Evolutionary conservation across 2,329 filamentous ascomycete genomes (phyloP).

Genomic region (Botrytis porri): DNA sequence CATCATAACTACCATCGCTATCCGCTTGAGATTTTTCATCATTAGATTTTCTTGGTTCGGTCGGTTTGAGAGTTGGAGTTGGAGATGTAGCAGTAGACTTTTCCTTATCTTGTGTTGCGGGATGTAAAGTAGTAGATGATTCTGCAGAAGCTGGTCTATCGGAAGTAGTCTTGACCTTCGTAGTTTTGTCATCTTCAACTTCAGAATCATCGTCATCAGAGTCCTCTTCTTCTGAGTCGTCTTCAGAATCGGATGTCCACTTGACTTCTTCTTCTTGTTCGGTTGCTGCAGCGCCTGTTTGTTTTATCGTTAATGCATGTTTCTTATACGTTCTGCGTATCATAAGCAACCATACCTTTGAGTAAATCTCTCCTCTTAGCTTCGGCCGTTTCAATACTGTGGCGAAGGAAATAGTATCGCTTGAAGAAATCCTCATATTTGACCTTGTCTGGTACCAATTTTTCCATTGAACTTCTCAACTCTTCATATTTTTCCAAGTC

Average conservation of each 20-base stretch:
- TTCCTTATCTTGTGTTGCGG: conserved; percentile 42
- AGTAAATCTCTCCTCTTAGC: conserved; percentile 82
- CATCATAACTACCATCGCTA: conserved; percentile 93
- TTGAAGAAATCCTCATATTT: conserved; percentile 89
- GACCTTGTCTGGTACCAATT: conserved; percentile 88
- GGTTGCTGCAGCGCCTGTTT: conserved; percentile 53
- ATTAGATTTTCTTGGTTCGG: conserved; percentile 70
- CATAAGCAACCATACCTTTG: conserved; percentile 62
- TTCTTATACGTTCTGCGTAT: neutral
- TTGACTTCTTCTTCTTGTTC: conserved; percentile 64
- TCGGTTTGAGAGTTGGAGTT: conserved; percentile 52
- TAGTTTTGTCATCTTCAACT: neutral
- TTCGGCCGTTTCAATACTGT: conserved; percentile 92
- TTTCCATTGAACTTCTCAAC: conserved; percentile 86
- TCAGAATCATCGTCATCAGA: neutral
- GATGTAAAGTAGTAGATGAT: conserved; percentile 61
- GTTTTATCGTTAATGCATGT: neutral
- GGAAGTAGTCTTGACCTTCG: conserved; percentile 30
- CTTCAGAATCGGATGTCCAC: conserved; percentile 66
- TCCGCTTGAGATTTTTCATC: conserved; percentile 88
- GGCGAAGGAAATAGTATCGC: conserved; percentile 90
- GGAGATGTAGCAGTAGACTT: conserved; percentile 20
- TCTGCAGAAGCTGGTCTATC: conserved; percentile 47
- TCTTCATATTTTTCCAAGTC: conserved; percentile 87
- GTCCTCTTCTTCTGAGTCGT: conserved; percentile 48